Evolutionary conservation across 2,329 filamentous ascomycete species (phyloP).

Genomic region (Alternaria conjuncta): DNA sequence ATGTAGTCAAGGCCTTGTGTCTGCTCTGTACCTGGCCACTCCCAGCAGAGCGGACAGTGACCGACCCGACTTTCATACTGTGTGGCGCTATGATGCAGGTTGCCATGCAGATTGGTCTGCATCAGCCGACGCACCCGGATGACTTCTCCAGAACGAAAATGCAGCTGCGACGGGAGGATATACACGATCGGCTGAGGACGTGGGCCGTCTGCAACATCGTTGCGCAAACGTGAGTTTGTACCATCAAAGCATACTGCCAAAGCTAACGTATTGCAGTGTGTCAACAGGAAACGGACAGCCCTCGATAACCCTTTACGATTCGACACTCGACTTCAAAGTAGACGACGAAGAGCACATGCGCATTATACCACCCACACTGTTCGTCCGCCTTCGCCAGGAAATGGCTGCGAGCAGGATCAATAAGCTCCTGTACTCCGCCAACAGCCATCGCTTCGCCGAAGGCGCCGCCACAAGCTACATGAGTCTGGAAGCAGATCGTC

Average conservation of each 20-base stretch:
- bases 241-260: slow-evolving; percentile 1
- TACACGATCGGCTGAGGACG: slow-evolving; percentile 78
- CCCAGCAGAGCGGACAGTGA: slow-evolving; percentile 79
- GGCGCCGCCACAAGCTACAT: slow-evolving; percentile 43
- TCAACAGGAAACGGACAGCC: slow-evolving; percentile 86
- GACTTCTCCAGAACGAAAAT: slow-evolving; percentile 80
- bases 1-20: slow-evolving; percentile 81
- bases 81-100: slow-evolving; percentile 87
- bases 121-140: slow-evolving; percentile 80
- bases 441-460: slow-evolving; percentile 40
- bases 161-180: slow-evolving; percentile 78
- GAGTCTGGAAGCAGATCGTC: slow-evolving; percentile 44
- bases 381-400: slow-evolving; percentile 46
- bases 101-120: slow-evolving; percentile 81
- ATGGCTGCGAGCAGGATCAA: slow-evolving; percentile 49
- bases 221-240: slow-evolving; percentile 65
- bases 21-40: slow-evolving; percentile 82
- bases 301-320: slow-evolving; percentile 78
- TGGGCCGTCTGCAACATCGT: slow-evolving; percentile 89
- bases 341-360: slow-evolving; percentile 49
- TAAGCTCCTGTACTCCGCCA: slow-evolving; percentile 45
- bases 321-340: slow-evolving; percentile 62
- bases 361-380: slow-evolving; percentile 44
- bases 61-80: slow-evolving; percentile 81
- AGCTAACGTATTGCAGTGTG: slow-evolving; percentile 57